Conservation (phyloP, 2,329 filamentous ascomycete genomes). For the Akanthomyces lecanii region DNA sequence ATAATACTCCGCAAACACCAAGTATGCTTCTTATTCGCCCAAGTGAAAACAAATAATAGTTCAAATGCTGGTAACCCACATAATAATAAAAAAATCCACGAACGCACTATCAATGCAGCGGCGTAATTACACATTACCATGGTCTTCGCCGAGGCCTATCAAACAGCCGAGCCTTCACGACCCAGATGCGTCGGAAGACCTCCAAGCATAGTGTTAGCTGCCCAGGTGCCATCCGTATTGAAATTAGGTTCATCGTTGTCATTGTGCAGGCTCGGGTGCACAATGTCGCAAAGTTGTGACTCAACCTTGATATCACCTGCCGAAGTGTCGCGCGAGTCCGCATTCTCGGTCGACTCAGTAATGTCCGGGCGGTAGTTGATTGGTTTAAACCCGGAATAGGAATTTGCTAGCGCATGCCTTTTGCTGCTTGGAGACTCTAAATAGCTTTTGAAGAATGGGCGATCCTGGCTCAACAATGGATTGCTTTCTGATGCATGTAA, state of each 20-base stretch:
- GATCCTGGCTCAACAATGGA: slow-evolving; percentile 14
- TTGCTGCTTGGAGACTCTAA: slow-evolving; percentile 20
- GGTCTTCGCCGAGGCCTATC: neutral
- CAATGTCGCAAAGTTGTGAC: slow-evolving; percentile 24
- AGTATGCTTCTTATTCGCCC: slow-evolving; percentile 2
- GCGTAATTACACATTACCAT: neutral
- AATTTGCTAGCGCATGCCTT: slow-evolving; percentile 19
- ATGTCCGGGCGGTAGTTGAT: slow-evolving; percentile 25
- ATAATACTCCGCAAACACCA: slow-evolving; percentile 9
- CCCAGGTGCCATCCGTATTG: slow-evolving; percentile 6
- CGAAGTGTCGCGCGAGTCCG: slow-evolving; percentile 14
- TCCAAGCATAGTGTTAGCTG: neutral
- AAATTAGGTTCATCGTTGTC: neutral
- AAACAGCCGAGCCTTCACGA: neutral
- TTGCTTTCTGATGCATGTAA: slow-evolving; percentile 14
- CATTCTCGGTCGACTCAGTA: slow-evolving; percentile 19
- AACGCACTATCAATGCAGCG: neutral
- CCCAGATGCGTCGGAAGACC: slow-evolving; percentile 1
- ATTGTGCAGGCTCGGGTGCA: slow-evolving; percentile 9
- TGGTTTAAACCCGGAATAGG: slow-evolving; percentile 29
- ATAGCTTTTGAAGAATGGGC: slow-evolving; percentile 22
- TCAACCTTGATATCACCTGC: slow-evolving; percentile 25
- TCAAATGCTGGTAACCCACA: neutral
- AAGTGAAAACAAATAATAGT: slow-evolving; percentile 2
- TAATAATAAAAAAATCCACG: neutral